A percentile compares a stretch with the other conserved stretches of the same genome.
Conservation (phyloP, 2,329 filamentous ascomycete genomes). For the Fusarium sp. region DNA sequence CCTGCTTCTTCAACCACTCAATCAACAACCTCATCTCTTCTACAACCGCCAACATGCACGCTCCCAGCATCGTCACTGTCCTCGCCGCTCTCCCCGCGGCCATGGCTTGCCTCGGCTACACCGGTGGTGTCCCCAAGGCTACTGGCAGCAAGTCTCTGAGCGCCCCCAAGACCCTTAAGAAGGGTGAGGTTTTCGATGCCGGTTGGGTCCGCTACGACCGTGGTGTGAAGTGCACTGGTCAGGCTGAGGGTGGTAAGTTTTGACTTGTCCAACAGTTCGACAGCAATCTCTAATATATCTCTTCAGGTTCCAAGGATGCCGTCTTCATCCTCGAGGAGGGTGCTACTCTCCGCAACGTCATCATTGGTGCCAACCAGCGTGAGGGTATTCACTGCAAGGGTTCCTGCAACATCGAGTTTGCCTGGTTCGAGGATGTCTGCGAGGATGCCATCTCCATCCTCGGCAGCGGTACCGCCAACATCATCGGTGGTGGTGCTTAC, state of each 20-base stretch:
- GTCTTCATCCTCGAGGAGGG: slow-evolving; percentile 55
- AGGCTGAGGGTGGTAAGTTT: slow-evolving; percentile 55
- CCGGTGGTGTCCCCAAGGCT: slow-evolving; percentile 44
- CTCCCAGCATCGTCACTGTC: slow-evolving; percentile 23
- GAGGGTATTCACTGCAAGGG: slow-evolving; percentile 60
- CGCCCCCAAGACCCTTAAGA: slow-evolving; percentile 44
- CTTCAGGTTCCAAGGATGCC: slow-evolving; percentile 44
- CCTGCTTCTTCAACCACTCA: background rate
- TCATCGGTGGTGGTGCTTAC: slow-evolving; percentile 57
- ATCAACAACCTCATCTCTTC: background rate
- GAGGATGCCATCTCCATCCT: slow-evolving; percentile 44
- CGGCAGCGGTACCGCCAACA: slow-evolving; percentile 47
- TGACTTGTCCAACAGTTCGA: rapidly evolving
- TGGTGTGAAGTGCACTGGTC: slow-evolving; percentile 52
- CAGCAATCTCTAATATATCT: background rate
- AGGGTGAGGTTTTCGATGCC: slow-evolving; percentile 45
- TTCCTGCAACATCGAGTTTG: slow-evolving; percentile 55
- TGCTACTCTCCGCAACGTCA: slow-evolving; percentile 57
- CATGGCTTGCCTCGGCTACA: slow-evolving; percentile 42
- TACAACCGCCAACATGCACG: slow-evolving; percentile 27
- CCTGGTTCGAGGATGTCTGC: slow-evolving; percentile 62
- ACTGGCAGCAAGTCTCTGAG: slow-evolving; percentile 43
- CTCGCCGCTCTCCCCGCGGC: slow-evolving; percentile 42
- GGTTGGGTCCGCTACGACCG: slow-evolving; percentile 52
- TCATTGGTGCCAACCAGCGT: slow-evolving; percentile 57